Base-by-base conservation (phyloP, 1,139 yeast genomes). In the Sugiyamaella grinbergsii region DNA sequence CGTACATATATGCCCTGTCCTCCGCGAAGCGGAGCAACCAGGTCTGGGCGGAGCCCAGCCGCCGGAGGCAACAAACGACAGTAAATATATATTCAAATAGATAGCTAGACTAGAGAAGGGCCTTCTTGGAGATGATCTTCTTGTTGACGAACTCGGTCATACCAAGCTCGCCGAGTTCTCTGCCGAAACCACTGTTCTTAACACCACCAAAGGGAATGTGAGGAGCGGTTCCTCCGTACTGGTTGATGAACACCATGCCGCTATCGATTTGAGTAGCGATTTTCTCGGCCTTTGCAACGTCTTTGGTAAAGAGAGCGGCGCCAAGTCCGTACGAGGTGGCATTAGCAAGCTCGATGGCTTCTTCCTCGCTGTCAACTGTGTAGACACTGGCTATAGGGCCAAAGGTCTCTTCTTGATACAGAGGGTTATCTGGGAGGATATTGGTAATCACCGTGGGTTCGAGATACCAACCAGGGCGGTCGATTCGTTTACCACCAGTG, bases 181-280 rank as follows among this genome's bases (percentile, higher is more conserved):
- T 84, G 67, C 96, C 96, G 68, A 86, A 80, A 72, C 96, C 96
- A 55, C 94, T 84, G 72, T 83, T 81, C 69, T 84, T 84, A 80
- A 74, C 85, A 61, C 96, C 95, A 65, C 96, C 96, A 58, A 80
- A 80, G 57, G 85, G 85, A 67, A 86, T 82, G 71, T 79, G 76
- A 61, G 79, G 80, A 71, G 85, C 85, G 82, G 85, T 82, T 63
- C 82, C 86, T 70, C 87, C 87, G 75, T 85, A 85, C 58, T 91
- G 75, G 76, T 80, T 80, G 64, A 85, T 77, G 85, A 90, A 87
- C 55, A 86, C 79, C 62, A 88, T 83, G 63, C 95, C 95, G 29
- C 91, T 81, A 58, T 80, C 80, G 53, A 86, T 66, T 60, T 76
- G 75, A 59, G 78, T 77, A 37, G 90, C 78, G 54, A 85, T 82